phyloP scores from a whole-genome alignment of 805 yeast species.

The Sugiyamaella americana region DNA sequence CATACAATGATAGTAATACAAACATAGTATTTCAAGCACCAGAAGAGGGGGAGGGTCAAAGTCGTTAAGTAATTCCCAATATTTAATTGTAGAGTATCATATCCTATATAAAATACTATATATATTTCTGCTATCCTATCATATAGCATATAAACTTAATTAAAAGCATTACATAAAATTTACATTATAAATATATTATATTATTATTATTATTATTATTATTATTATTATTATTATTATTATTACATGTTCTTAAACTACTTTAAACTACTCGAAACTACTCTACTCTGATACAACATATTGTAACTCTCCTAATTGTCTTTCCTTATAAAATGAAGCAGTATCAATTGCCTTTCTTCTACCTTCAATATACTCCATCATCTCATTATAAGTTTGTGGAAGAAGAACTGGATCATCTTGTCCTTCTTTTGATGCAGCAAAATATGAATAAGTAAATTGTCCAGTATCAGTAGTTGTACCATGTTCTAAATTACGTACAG shows the following conservation, averaged over 20 bases:
- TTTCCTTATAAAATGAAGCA: slow-evolving; percentile 53
- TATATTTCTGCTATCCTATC: no score
- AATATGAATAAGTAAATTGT: slow-evolving; percentile 81
- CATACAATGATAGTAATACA: background rate
- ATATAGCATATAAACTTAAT: no score
- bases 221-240: no score
- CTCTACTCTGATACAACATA: slow-evolving; percentile 19
- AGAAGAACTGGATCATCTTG: slow-evolving; percentile 54
- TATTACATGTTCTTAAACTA: no score
- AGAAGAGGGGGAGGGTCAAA: no score
- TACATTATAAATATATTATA: no score
- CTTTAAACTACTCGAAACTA: no score
- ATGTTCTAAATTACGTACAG: slow-evolving; percentile 61
- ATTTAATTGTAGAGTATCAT: no score
- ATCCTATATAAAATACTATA: no score
- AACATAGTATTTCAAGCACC: background rate
- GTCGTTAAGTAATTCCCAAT: no score
- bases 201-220: no score
- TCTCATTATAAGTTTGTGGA: slow-evolving; percentile 84
- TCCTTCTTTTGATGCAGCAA: slow-evolving; percentile 38
- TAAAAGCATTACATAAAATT: no score
- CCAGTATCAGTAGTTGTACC: slow-evolving; percentile 68
- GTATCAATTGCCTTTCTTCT: slow-evolving; percentile 85
- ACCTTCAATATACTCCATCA: slow-evolving; percentile 87
- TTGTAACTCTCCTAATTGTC: slow-evolving; percentile 28